A percentile compares a stretch with the other conserved stretches of the same genome.
Conservation (phyloP, 176 grass and related monocot genomes). For the Hyparrhenia diplandra region DNA sequence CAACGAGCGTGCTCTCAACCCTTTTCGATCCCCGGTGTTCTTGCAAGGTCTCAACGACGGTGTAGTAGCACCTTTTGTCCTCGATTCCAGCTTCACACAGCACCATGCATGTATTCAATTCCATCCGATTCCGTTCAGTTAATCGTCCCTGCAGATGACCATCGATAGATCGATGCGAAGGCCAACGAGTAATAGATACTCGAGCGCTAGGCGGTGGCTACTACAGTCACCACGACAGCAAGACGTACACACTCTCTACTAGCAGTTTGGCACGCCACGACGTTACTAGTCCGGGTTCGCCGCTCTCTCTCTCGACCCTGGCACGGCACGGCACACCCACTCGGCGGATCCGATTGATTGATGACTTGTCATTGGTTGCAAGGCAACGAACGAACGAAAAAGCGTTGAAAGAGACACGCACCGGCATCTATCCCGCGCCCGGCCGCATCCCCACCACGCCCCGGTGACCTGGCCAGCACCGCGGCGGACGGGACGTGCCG, state of each 20-base stretch:
- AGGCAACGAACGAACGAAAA: neutral
- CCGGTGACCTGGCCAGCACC: neutral
- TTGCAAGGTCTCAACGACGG: no score
- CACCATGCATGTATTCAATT: no score
- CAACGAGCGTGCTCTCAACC: no score
- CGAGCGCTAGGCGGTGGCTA: no score
- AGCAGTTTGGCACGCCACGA: neutral
- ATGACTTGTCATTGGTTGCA: no score
- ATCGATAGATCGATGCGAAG: no score
- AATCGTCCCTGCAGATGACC: no score
- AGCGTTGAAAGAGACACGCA: neutral
- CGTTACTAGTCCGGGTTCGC: neutral
- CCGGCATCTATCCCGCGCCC: neutral
- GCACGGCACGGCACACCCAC: neutral
- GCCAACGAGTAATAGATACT: no score
- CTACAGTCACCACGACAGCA: neutral
- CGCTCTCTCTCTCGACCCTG: neutral
- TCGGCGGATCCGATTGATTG: neutral
- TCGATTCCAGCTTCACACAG: no score
- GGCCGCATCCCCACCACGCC: neutral
- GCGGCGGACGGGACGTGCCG: slow-evolving; percentile 8
- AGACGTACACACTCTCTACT: neutral
- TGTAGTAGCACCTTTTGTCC: no score
- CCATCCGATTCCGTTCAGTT: no score
- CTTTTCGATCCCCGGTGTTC: no score